Conservation (phyloP, 2,329 filamentous ascomycete species). For the Aspergillus sojae region DNA sequence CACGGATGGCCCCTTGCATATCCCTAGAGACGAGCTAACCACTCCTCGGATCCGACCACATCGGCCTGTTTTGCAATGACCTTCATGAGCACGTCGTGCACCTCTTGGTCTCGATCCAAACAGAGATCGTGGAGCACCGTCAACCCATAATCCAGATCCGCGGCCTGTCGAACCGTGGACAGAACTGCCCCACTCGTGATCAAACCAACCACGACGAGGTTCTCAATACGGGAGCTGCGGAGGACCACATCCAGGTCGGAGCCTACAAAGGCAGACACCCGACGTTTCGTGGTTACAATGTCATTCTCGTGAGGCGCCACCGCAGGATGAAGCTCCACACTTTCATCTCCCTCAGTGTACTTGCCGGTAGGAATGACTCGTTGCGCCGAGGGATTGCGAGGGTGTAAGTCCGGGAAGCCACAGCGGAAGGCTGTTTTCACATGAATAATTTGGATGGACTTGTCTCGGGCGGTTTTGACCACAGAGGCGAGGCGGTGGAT, state of each 20-base stretch:
- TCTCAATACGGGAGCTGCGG: slow-evolving; percentile 28
- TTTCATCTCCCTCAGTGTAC: slow-evolving; percentile 11
- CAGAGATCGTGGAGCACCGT: slow-evolving; percentile 40
- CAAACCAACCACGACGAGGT: slow-evolving; percentile 38
- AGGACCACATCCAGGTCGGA: slow-evolving; percentile 41
- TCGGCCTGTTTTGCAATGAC: slow-evolving; percentile 34
- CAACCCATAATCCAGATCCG: slow-evolving; percentile 40
- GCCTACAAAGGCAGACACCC: slow-evolving; percentile 39
- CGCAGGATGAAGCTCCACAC: neutral
- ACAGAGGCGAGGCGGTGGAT: neutral
- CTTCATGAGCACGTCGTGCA: slow-evolving; percentile 37
- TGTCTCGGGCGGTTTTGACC: neutral
- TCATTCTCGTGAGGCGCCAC: slow-evolving; percentile 28
- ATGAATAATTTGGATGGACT: slow-evolving; percentile 25
- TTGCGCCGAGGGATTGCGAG: slow-evolving; percentile 26
- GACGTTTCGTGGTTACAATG: slow-evolving; percentile 37
- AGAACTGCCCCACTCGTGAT: slow-evolving; percentile 41
- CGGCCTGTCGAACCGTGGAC: slow-evolving; percentile 40
- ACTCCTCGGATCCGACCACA: slow-evolving; percentile 31
- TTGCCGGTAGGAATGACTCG: slow-evolving; percentile 21
- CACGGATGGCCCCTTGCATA: neutral
- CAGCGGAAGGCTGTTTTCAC: slow-evolving; percentile 37
- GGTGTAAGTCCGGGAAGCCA: slow-evolving; percentile 33
- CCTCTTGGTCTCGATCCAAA: slow-evolving; percentile 35
- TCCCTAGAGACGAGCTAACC: slow-evolving; percentile 22